These are phyloP conservation scores for Colletotrichum chrysophilum DNA, from an alignment of 2,329 filamentous ascomycete species.

Conservation along the genomic window DNA sequence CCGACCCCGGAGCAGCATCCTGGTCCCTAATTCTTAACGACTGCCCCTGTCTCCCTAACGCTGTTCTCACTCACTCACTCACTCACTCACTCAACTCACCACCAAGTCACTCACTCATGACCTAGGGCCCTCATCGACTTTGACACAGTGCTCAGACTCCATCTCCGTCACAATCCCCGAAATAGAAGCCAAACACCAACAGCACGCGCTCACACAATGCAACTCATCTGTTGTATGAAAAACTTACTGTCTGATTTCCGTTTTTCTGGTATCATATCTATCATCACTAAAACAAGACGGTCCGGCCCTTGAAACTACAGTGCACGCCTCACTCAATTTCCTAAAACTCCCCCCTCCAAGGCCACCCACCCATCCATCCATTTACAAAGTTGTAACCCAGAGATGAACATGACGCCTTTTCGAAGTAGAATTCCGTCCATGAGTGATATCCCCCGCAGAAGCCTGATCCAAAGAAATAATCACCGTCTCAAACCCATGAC, in stretches of 20 bases:
- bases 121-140: background rate
- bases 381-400: background rate
- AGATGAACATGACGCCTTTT: background rate
- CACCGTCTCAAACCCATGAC: background rate
- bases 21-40: background rate
- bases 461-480: background rate
- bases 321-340: background rate
- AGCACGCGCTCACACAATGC: background rate
- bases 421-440: background rate
- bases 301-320: background rate
- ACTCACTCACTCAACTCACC: background rate
- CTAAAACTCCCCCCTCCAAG: background rate
- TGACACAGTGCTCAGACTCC: background rate
- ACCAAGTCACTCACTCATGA: background rate
- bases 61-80: background rate
- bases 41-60: background rate
- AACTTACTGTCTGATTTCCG: background rate
- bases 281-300: background rate
- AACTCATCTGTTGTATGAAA: background rate
- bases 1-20: background rate
- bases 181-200: background rate
- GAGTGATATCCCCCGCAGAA: background rate
- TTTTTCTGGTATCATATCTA: conserved; percentile 10
- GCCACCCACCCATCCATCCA: background rate
- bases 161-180: background rate